Evolutionary conservation across 73 alveolate species (phyloP), one percentile per base, ranked within the genome.

Genomic region (Tetrahymena malaccensis): DNA sequence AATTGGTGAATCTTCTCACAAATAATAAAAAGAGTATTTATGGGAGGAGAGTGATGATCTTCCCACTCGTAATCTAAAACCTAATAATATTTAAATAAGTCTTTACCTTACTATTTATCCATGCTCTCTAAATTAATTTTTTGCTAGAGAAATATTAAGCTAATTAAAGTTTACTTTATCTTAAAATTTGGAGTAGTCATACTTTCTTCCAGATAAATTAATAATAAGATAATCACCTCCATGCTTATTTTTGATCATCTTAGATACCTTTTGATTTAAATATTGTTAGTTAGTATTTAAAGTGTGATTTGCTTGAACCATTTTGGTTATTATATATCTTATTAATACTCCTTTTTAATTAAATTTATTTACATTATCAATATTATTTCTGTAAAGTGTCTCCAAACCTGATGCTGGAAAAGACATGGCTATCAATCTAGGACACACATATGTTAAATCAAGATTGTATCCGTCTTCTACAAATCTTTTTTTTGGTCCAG

Each of bases 401-500:
- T 98, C 98, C 5, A 97, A 94, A n/a, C 99, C 99, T 17, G 98
- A 95, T 10, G 99, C 99, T 93, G 99, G 99, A 96, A 97, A 98
- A 55, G 99, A 97, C 99, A 98, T 98, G 84, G 99, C 99, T 44
- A 98, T 96, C 89, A 98, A 95, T 89, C 99, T 95, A 43, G 98
- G 97, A 21, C 99, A 98, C 34, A 98, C 97, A 95, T 98, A 98
- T 37, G 99, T 98, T 70, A 98, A 96, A 85, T 98, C 99, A 43
- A 98, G 97, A 85, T 98, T 97, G 93, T 96, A 98, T 93, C 96
- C 96, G 56, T 98, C 93, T 31, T 97, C 98, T 27, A 96, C 94
- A 93, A 98, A 96, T 93, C 99, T 85, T 43, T 94, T 85, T 93
- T 98, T 97, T 94, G 97, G 97, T 31, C 98, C 98, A 95, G 99